phyloP scores from a whole-genome alignment of 2,329 filamentous ascomycete species.

The Phoma sp. region DNA sequence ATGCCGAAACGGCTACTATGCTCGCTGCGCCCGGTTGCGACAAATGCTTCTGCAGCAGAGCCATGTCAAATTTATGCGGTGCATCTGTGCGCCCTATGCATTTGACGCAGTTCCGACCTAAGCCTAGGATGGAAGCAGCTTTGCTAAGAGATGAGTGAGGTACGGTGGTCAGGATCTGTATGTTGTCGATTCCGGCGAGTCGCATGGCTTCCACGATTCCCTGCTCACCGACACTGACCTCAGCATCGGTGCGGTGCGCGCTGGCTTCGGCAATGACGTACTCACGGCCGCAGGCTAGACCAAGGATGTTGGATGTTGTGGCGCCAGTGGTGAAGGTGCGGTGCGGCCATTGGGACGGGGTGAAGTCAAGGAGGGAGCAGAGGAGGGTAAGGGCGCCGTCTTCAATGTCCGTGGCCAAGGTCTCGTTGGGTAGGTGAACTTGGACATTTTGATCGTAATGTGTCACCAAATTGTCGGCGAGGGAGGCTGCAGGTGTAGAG shows the following conservation, averaged over 20 bases:
- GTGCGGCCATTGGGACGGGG: constrained; percentile 67
- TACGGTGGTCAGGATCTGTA: constrained; percentile 81
- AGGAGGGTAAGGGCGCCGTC: constrained; percentile 74
- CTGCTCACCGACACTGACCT: constrained; percentile 65
- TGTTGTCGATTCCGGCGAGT: constrained; percentile 66
- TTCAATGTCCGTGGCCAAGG: constrained; percentile 78
- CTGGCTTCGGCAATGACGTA: constrained; percentile 60
- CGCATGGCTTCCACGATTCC: constrained; percentile 73
- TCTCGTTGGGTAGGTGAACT: constrained; percentile 80
- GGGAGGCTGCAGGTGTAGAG: constrained; percentile 75
- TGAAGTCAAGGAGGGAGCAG: constrained; percentile 68
- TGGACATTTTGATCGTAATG: constrained; percentile 82
- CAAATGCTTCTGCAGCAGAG: constrained; percentile 67
- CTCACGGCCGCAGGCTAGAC: constrained; percentile 75
- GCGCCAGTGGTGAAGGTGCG: constrained; percentile 80
- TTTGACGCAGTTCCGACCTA: constrained; percentile 73
- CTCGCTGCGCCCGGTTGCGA: constrained; percentile 63
- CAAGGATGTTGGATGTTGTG: constrained; percentile 70
- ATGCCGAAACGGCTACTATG: constrained; percentile 81
- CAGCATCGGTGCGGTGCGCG: constrained; percentile 37
- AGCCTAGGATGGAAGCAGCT: constrained; percentile 79
- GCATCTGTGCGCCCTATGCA: constrained; percentile 62
- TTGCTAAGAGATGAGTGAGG: constrained; percentile 86
- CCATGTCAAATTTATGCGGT: constrained; percentile 74
- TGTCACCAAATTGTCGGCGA: constrained; percentile 84